A percentile compares a stretch with the other conserved stretches of the same genome.
Conservation (phyloP, 345 rosid genomes). For the Cochlearia excelsa region DNA sequence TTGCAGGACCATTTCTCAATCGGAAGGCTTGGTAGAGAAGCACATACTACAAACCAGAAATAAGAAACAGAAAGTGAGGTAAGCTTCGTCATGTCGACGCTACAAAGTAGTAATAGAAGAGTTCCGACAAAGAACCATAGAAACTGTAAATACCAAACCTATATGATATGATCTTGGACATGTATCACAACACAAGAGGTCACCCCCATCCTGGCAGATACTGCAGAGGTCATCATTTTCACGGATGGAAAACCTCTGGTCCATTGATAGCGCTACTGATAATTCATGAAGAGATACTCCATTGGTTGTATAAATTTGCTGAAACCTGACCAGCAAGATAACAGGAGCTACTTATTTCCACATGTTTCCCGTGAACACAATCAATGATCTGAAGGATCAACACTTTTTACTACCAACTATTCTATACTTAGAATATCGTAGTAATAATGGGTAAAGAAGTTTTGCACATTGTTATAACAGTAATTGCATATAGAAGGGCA, state of each 20-base stretch:
- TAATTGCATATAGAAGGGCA: neutral
- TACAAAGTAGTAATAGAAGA: conserved; percentile 12
- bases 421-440: neutral
- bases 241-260: conserved; percentile 45
- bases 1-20: conserved; percentile 80
- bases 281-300: conserved; percentile 98
- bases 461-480: neutral
- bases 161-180: conserved; percentile 93
- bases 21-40: conserved; percentile 51
- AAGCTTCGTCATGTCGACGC: conserved; percentile 7
- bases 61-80: conserved; percentile 5
- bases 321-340: conserved; percentile 51
- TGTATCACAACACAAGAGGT: conserved; percentile 85
- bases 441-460: conserved; percentile 1
- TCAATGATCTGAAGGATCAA: conserved; percentile 2
- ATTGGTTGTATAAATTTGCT: conserved; percentile 90
- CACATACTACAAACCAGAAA: conserved; percentile 26
- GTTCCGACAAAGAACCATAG: conserved; percentile 15
- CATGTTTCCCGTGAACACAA: conserved; percentile 3
- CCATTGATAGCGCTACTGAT: conserved; percentile 60
- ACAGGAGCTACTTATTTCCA: conserved; percentile 11
- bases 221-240: conserved; percentile 90
- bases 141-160: conserved; percentile 44
- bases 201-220: conserved; percentile 81
- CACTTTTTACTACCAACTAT: neutral